Evolutionary conservation across 306 rosid genomes (phyloP), one percentile per base, ranked within the genome.

Genomic region (Sicyos edulis): DNA sequence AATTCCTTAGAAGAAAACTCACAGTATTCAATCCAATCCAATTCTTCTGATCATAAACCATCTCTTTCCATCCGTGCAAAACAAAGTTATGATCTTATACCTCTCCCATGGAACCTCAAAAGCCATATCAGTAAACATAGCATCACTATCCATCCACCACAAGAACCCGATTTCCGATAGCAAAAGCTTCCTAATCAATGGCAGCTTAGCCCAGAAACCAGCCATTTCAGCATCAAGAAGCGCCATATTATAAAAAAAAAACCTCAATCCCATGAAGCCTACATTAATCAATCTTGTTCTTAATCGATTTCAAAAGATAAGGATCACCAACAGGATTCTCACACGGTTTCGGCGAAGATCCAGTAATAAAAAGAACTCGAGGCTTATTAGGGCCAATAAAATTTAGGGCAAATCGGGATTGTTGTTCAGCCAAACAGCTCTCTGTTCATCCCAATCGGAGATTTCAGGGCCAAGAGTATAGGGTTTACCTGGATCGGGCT

Each of bases 91-190:
- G 79, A 4, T 86, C 50, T 82, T 86, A 62, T 91, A 91, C 49
- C 90, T 69, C 44, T 89, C 97, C 97, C 96, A 89, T 0, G 97
- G 97, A 9, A 91, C 81, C 79, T 87, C 97, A 72, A 91, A 91
- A 2, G 85, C 88, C 97, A 91, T 91, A 78, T 91, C 97, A 0
- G 97, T 91, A 78, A 89, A 91, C 96, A 91, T 89, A 1, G 97
- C 97, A 60, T 91, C 97, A 77, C 91, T 86, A 57, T 91, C 97
- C 97, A 92, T 92, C 97, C 97, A 92, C 97, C 97, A 92, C 0
- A 92, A 22, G 14, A 89, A 92, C 82, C 89, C 97, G 3, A 87
- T 75, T 55, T 92, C 97, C 0, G 96, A 87, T 11, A 92, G 55
- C 14, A 92, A 77, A 7, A 92, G 89, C 78, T 85, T 87, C 49